These are phyloP conservation scores for Fragaria vesca DNA, from an alignment of 306 rosid genomes.

Conservation along the genomic window DNA sequence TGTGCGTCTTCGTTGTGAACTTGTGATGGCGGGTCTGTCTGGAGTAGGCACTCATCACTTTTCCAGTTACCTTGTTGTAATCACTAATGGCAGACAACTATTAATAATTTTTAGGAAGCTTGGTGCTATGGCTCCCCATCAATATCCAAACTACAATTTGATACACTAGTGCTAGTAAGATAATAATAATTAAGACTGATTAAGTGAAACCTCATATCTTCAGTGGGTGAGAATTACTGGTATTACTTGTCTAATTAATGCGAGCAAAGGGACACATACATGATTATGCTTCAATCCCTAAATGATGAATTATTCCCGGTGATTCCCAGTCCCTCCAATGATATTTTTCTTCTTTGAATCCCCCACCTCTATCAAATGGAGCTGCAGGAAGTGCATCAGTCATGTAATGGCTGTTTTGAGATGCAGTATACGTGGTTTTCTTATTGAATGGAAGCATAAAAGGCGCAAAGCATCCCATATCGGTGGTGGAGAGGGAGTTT, in stretches of 20 bases:
- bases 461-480: no score
- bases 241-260: neutral
- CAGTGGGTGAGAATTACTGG: neutral
- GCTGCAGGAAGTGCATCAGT: neutral
- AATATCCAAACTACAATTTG: neutral
- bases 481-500: no score
- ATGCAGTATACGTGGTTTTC: no score
- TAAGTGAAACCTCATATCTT: neutral
- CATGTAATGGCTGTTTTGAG: neutral
- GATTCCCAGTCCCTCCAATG: neutral
- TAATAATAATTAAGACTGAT: neutral
- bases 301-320: neutral
- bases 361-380: neutral
- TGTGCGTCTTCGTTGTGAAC: neutral
- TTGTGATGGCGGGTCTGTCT: no score
- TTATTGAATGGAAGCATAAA: no score
- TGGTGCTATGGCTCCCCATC: neutral
- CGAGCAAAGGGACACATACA: neutral
- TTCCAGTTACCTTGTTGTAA: no score
- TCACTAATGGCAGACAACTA: no score
- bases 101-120: neutral
- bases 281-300: neutral
- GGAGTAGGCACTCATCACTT: no score
- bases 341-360: neutral
- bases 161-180: neutral